Evolutionary conservation across 352 stramenopile genomes (phyloP).

Genomic region (Globisporangium canariense): DNA sequence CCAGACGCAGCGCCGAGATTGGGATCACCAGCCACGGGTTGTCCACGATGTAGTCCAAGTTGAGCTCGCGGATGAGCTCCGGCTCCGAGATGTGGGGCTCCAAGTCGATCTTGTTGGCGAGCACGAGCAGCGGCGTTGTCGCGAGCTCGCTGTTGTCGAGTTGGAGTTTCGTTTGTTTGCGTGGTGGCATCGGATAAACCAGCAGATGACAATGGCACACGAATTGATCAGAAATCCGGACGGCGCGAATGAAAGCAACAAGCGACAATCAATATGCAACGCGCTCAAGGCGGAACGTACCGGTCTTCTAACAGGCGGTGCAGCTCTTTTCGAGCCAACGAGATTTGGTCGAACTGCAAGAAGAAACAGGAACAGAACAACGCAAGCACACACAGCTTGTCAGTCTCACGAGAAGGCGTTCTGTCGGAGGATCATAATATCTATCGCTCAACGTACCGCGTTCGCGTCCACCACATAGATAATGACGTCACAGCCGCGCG

Average conservation of each 20-base stretch:
- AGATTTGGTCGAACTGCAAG: conserved; percentile 90
- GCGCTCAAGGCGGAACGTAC: conserved; percentile 39
- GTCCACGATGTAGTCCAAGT: conserved; percentile 98
- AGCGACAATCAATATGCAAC: too few species aligned
- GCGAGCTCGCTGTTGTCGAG: conserved; percentile 53
- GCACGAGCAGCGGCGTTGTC: conserved; percentile 93
- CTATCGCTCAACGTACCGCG: conserved; percentile 58
- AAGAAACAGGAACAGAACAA: not conserved
- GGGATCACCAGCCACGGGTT: conserved; percentile 98
- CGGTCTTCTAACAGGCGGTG: conserved; percentile 93
- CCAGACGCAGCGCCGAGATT: conserved; percentile 94
- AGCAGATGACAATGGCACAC: conserved; percentile 4
- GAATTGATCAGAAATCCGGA: not conserved
- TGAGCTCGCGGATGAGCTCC: conserved; percentile 92
- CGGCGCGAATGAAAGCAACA: conserved; percentile 3
- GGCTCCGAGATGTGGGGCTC: conserved; percentile 90
- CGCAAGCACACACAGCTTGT: not conserved
- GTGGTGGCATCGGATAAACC: not conserved
- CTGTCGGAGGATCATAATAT: not conserved
- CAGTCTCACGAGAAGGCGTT: not conserved
- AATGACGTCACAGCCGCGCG: conserved; percentile 97
- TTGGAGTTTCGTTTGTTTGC: not conserved
- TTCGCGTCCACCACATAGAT: conserved; percentile 98
- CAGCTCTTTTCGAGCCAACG: conserved; percentile 92
- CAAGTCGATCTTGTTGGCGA: conserved; percentile 99